Percentiles rank a stretch among this genome's conserved stretches.
These are phyloP conservation scores for Tubosaeta sp. DNA, from an alignment of 768 basidiomycete species.

Conservation along the genomic window DNA sequence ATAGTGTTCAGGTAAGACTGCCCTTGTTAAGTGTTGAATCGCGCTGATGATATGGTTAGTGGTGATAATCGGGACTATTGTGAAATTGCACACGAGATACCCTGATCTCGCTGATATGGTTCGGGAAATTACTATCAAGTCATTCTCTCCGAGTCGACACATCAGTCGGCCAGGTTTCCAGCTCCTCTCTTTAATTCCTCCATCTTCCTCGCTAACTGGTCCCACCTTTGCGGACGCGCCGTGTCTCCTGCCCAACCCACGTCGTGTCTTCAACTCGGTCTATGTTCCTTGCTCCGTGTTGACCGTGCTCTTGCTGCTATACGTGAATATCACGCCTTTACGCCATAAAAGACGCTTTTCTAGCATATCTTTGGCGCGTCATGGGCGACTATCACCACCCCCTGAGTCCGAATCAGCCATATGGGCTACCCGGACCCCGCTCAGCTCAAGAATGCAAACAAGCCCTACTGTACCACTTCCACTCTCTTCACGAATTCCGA, in stretches of 20 bases:
- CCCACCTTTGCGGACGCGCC: conserved; percentile 58
- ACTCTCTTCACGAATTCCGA: conserved; percentile 38
- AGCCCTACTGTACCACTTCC: conserved; percentile 41
- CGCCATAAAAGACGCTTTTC: conserved; percentile 16
- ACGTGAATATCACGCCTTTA: conserved; percentile 37
- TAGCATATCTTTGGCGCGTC: conserved; percentile 30
- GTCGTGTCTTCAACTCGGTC: conserved; percentile 50
- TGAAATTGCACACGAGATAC: conserved; percentile 55
- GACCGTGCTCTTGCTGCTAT: conserved; percentile 45
- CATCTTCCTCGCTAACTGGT: conserved; percentile 24
- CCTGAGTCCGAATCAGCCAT: conserved; percentile 35
- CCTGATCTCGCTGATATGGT: conserved; percentile 30
- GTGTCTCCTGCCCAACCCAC: conserved; percentile 77
- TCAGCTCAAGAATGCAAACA: conserved; percentile 30
- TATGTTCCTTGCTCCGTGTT: conserved; percentile 64
- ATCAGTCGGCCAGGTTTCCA: conserved; percentile 81
- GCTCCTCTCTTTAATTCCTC: conserved; percentile 62
- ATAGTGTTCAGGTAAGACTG: conserved; percentile 66
- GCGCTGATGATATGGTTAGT: conserved; percentile 32
- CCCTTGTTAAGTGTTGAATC: neutral
- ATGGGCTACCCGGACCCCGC: conserved; percentile 41
- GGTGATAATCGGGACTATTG: conserved; percentile 94
- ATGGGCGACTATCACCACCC: conserved; percentile 20
- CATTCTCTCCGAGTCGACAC: conserved; percentile 73
- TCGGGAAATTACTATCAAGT: conserved; percentile 84